Evolutionary conservation across 306 rosid species (phyloP), one percentile per base, ranked within the genome.

Genomic region (Cucurbita moschata): DNA sequence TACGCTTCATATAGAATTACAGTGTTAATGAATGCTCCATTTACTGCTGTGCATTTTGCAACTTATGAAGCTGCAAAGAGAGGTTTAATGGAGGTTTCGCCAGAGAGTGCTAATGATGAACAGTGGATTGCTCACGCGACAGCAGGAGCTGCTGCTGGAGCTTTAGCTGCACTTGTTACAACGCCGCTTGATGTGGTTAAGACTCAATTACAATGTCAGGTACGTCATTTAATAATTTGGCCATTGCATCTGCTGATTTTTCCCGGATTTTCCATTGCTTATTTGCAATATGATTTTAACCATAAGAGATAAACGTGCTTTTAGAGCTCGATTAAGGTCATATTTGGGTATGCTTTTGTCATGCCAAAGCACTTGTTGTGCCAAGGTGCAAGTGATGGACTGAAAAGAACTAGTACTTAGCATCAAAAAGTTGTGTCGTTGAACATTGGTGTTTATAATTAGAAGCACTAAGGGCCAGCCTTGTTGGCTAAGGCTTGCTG

Each of bases 131-230:
- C 89, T 72, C 97, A 91, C 56, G 96, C 97, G 39, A 89, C 97
- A 0, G 97, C 96, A 1, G 93, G 97, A 4, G 97, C 93, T 2
- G 93, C 65, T 5, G 96, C 97, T 6, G 93, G 97, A 19, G 93
- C 85, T 14, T 78, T 82, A 84, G 97, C 97, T 63, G 89, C 93
- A 13, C 79, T 72, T 0, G 63, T 89, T 55, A 89, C 96, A 1
- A 89, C 97, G 0, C 97, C 97, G 0, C 91, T 91, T 3, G 97
- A 91, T 79, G 96, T 91, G 55, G 96, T 87, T 42, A 89, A 91
- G 78, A 91, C 96, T 71, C 97, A 91, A 71, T 75, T 91, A 82
- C 96, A 89, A 76, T 91, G 97, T 68, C 97, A 91, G 97, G 97
- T 91, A 78, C 63, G 9, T 47, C 26, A 47, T 69, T 69, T 49